These are phyloP conservation scores for Ramaria sp. DNA, from an alignment of 768 basidiomycete species.

Conservation along the genomic window DNA sequence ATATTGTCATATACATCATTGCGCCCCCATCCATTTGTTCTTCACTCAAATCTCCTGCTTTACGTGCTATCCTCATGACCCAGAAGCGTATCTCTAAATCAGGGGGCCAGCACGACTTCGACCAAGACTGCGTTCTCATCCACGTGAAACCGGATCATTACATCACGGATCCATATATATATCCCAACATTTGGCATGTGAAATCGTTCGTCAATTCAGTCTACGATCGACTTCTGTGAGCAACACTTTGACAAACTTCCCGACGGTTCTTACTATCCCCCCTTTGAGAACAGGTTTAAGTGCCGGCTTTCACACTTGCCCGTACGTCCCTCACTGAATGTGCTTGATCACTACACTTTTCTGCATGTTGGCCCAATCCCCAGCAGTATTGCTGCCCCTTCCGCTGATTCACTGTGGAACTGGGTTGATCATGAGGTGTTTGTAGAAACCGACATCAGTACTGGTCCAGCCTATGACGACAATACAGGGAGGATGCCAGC, in stretches of 20 bases:
- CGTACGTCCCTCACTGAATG: conserved; percentile 36
- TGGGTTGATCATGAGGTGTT: no score
- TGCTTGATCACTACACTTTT: conserved; percentile 47
- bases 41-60: conserved; percentile 50
- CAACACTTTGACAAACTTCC: conserved; percentile 42
- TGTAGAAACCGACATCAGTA: no score
- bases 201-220: conserved; percentile 49
- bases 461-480: no score
- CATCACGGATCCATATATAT: conserved; percentile 37
- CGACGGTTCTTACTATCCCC: conserved; percentile 27
- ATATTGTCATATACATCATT: conserved; percentile 59
- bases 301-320: conserved; percentile 55
- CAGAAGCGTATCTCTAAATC: conserved; percentile 34
- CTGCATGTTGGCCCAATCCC: conserved; percentile 78
- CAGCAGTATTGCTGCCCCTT: no score
- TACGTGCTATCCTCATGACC: conserved; percentile 60
- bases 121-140: conserved; percentile 42
- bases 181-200: conserved; percentile 29
- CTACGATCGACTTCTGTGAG: conserved; percentile 57
- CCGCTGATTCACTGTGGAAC: no score
- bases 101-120: background rate
- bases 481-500: no score
- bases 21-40: conserved; percentile 44
- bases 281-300: conserved; percentile 32
- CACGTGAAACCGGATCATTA: conserved; percentile 66